Evolutionary conservation across 805 yeast species (phyloP).

Genomic region (Myxozyma sirexii): DNA sequence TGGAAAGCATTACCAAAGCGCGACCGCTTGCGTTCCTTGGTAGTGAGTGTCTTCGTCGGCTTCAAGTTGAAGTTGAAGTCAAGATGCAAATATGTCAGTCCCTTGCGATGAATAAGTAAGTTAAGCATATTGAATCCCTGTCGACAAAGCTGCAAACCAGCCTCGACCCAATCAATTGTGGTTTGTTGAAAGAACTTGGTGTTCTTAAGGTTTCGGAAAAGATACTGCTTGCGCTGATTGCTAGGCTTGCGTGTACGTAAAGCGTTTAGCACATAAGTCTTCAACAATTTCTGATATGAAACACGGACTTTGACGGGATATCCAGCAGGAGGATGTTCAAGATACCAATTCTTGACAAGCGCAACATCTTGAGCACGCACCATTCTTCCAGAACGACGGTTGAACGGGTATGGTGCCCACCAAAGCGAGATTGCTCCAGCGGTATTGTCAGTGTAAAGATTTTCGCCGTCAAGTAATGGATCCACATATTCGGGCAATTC

Average conservation of each 20-base stretch:
- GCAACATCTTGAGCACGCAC: slow-evolving; percentile 90
- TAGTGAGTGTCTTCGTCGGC: slow-evolving; percentile 93
- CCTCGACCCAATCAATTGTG: slow-evolving; percentile 96
- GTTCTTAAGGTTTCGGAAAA: slow-evolving; percentile 65
- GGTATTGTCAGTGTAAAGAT: slow-evolving; percentile 51
- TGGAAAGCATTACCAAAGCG: slow-evolving; percentile 97
- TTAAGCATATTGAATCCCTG: slow-evolving; percentile 96
- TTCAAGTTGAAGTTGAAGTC: slow-evolving; percentile 95
- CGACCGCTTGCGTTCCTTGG: slow-evolving; percentile 93
- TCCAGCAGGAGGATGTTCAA: slow-evolving; percentile 60
- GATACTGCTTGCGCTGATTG: slow-evolving; percentile 54
- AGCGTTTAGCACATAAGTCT: slow-evolving; percentile 70
- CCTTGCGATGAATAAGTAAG: slow-evolving; percentile 83
- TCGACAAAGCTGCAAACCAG: slow-evolving; percentile 87
- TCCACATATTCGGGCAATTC: slow-evolving; percentile 48
- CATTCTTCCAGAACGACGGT: slow-evolving; percentile 68
- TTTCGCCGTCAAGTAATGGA: slow-evolving; percentile 57
- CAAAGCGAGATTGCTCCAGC: slow-evolving; percentile 63
- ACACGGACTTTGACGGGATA: slow-evolving; percentile 77
- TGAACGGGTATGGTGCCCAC: slow-evolving; percentile 86
- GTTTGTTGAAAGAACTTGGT: slow-evolving; percentile 93
- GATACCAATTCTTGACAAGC: slow-evolving; percentile 78
- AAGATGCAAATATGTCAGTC: slow-evolving; percentile 86
- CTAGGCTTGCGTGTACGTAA: slow-evolving; percentile 55
- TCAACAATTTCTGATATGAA: slow-evolving; percentile 87